These are phyloP conservation scores for Fragaria vesca DNA, from an alignment of 306 rosid species.

Conservation along the genomic window DNA sequence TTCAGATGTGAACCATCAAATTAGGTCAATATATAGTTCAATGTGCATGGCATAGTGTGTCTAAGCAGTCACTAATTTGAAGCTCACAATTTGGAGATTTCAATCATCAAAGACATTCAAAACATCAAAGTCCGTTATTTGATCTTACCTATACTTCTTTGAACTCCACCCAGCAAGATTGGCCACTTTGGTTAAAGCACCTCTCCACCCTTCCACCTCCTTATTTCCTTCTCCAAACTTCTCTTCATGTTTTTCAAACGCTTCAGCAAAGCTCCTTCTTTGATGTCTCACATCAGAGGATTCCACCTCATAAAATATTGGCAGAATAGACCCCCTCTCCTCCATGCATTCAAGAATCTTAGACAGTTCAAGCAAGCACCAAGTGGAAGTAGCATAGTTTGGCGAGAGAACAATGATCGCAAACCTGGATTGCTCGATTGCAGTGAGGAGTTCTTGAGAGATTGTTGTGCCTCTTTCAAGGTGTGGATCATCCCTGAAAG, in stretches of 20 bases:
- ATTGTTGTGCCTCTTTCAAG: neutral
- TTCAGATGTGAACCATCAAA: no score
- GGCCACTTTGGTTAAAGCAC: conserved; percentile 9
- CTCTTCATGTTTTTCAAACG: conserved; percentile 15
- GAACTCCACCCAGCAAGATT: conserved; percentile 8
- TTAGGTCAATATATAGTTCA: no score
- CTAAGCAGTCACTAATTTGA: no score
- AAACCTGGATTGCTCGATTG: conserved; percentile 2
- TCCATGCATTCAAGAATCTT: conserved; percentile 12
- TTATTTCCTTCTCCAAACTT: neutral
- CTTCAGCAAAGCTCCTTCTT: conserved; percentile 7
- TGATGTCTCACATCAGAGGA: conserved; percentile 21
- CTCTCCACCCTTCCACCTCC: conserved; percentile 16
- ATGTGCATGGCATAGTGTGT: no score
- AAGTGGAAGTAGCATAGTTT: no score
- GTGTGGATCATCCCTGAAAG: neutral
- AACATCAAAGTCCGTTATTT: neutral
- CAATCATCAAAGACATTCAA: neutral
- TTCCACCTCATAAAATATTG: conserved; percentile 8
- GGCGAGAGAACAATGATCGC: no score
- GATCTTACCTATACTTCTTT: neutral
- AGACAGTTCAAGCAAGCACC: conserved; percentile 5
- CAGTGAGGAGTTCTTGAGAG: neutral
- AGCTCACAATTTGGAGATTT: no score
- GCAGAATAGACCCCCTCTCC: neutral